Evolutionary conservation across 2,329 filamentous ascomycete species (phyloP).

Genomic region (Ascochyta rabiei): DNA sequence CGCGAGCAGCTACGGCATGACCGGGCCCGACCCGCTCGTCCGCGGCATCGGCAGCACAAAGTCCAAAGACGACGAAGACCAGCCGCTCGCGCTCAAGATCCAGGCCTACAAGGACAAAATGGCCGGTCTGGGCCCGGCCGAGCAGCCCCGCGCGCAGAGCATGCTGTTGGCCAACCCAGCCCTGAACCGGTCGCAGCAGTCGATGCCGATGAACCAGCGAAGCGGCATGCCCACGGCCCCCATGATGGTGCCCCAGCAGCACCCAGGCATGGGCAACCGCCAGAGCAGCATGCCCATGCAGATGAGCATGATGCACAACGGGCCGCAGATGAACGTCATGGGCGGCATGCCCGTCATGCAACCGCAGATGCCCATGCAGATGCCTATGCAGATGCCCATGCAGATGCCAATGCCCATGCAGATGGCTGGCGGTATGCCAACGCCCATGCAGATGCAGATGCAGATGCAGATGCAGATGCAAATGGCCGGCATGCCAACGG

Average conservation of each 20-base stretch:
- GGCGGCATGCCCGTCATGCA: constrained; percentile 16
- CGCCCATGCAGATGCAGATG: constrained; percentile 26
- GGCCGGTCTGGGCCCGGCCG: constrained; percentile 23
- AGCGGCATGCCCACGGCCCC: background rate
- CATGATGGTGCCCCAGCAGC: constrained; percentile 1
- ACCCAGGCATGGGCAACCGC: constrained; percentile 3
- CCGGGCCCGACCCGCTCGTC: constrained; percentile 36
- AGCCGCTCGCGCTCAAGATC: constrained; percentile 41
- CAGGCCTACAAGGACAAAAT: constrained; percentile 47
- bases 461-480: constrained; percentile 20
- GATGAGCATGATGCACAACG: constrained; percentile 20
- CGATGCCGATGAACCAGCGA: constrained; percentile 10
- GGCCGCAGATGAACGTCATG: constrained; percentile 14
- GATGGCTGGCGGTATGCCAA: constrained; percentile 20
- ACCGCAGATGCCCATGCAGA: constrained; percentile 5
- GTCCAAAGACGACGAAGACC: constrained; percentile 35
- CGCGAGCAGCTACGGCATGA: constrained; percentile 35
- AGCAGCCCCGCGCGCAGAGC: constrained; percentile 10
- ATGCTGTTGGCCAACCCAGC: constrained; percentile 24
- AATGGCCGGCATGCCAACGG: constrained; percentile 16
- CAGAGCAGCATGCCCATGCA: constrained; percentile 15
- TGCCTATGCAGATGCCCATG: constrained; percentile 10
- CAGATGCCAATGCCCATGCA: constrained; percentile 17
- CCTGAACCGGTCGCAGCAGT: constrained; percentile 25
- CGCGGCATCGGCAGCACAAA: constrained; percentile 13